Evolutionary conservation across 306 rosid species (phyloP), one percentile per base, ranked within the genome.

Genomic region (Sindora glabra): DNA sequence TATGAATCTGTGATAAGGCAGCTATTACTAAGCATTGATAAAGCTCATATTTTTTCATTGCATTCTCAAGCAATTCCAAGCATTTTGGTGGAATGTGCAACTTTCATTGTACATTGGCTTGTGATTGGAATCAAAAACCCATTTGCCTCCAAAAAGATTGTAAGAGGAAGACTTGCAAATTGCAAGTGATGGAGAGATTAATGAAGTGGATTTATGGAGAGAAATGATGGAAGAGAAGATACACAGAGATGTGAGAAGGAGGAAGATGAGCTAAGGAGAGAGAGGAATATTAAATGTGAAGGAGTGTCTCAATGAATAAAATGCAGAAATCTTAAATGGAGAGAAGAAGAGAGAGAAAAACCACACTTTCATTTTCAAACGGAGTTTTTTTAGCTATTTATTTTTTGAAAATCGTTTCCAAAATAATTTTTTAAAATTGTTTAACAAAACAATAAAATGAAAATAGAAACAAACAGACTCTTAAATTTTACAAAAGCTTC

Each of bases 21-120:
- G 71, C 96, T 92, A 91, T 68, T 68, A 83, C 95, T 95, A 83
- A 0, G 92, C 81, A 70, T 88, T 88, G 78, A 91, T 91, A 16
- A 56, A 18, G 60, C 37, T 84, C 70, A 88, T 72, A 62, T 83
- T 81, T 6, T 72, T 79, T 48, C 98, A 73, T 72, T 83, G 70
- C 79, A 81, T 91, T 71, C 87, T 78, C 57, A 88, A 57, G 72
- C 98, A 91, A 47, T 91, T 88, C n/a, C n/a, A 91, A 7, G 97
- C 80, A 70, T 83, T 91, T 22, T 96, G 74, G 67, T 91, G 97
- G 66, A 91, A 91, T 7, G 95, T 84, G 67, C 95, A 87, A 1
- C 83, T 77, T 13, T 79, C 80, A 24, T 91, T 91, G 76, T 91
- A n/a, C n/a, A n/a, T n/a, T n/a, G n/a, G n/a, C n/a, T n/a, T n/a